Evolutionary conservation across 2,329 filamentous ascomycete genomes (phyloP).

Genomic region (Penicillium rolfsii): DNA sequence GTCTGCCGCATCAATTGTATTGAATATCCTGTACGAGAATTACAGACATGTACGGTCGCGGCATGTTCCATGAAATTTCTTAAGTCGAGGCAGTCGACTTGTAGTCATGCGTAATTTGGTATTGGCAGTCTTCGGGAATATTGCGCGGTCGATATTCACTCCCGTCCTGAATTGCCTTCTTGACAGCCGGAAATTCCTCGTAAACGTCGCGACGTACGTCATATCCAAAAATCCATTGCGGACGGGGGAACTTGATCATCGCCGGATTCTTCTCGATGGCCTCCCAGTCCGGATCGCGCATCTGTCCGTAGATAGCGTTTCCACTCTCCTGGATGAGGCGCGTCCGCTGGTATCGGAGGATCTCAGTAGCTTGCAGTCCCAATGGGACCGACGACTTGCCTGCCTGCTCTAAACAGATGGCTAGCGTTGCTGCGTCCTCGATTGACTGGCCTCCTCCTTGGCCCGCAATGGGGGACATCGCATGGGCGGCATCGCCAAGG

Average conservation of each 20-base stretch:
- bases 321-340: conserved; percentile 7
- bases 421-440: conserved; percentile 5
- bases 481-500: conserved; percentile 7
- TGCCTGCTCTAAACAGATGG: not conserved
- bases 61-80: not conserved
- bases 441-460: conserved; percentile 5
- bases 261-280: conserved; percentile 15
- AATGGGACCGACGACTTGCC: not conserved
- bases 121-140: conserved; percentile 13
- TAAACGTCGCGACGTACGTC: conserved; percentile 21
- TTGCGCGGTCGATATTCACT: conserved; percentile 19
- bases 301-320: not conserved
- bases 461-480: conserved; percentile 1
- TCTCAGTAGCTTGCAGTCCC: not conserved
- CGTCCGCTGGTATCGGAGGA: conserved; percentile 5
- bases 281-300: conserved; percentile 16
- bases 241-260: conserved; percentile 14
- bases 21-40: not conserved
- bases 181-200: conserved; percentile 14
- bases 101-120: conserved; percentile 3
- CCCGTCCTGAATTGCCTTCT: conserved; percentile 9
- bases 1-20: not conserved
- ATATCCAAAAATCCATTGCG: conserved; percentile 21
- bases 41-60: not conserved
- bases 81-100: conserved; percentile 1